Evolutionary conservation across 768 basidiomycete genomes (phyloP).

Genomic region (Leccinellum luteum): DNA sequence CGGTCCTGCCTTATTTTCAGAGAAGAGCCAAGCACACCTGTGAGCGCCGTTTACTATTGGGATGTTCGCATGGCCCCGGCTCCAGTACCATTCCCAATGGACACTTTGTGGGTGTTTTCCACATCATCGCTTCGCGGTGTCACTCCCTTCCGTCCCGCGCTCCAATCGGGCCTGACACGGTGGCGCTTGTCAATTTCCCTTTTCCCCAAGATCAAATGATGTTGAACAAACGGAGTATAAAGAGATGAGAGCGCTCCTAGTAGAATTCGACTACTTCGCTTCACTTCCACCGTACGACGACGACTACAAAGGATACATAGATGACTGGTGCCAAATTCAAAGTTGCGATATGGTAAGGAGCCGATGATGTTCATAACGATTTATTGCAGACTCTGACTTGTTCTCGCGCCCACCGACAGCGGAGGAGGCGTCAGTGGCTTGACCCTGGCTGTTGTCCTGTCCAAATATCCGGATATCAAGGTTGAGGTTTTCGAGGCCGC

Average conservation of each 20-base stretch:
- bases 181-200: neutral
- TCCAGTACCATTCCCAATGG: neutral
- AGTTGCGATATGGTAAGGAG: neutral
- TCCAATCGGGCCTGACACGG: neutral
- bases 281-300: neutral
- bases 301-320: neutral
- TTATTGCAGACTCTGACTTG: neutral
- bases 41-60: neutral
- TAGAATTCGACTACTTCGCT: neutral
- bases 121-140: neutral
- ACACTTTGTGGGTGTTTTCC: neutral
- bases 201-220: neutral
- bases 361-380: neutral
- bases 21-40: neutral
- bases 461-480: constrained; percentile 49
- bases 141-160: neutral
- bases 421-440: constrained; percentile 43
- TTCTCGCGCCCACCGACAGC: constrained; percentile 17
- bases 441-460: constrained; percentile 36
- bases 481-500: constrained; percentile 57
- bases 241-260: neutral
- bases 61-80: neutral
- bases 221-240: neutral
- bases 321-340: neutral
- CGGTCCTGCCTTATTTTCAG: neutral